Evolutionary conservation across 2,329 filamentous ascomycete species (phyloP).

Genomic region (Aurifilum marmelostoma): DNA sequence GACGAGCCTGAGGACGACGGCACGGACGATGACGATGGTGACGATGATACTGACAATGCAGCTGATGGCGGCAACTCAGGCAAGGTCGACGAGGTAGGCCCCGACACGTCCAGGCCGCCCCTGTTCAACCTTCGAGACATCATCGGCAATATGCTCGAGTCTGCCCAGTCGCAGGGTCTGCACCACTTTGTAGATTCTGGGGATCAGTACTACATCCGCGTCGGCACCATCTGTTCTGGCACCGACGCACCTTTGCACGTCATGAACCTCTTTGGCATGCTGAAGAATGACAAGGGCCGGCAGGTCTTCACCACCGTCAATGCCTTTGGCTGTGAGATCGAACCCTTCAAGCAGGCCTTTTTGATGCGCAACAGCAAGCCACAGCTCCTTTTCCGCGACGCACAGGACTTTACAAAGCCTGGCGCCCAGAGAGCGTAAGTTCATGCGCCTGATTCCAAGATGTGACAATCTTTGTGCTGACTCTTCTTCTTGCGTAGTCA

Average conservation of each 20-base stretch:
- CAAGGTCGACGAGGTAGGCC: conserved; percentile 11
- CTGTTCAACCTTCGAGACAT: conserved; percentile 17
- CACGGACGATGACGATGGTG: background rate
- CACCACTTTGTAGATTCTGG: conserved; percentile 1
- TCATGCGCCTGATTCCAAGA: background rate
- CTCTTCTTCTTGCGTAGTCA: conserved; percentile 2
- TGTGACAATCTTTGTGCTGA: conserved; percentile 21
- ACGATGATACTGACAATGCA: background rate
- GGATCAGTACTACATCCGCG: conserved; percentile 23
- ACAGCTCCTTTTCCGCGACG: conserved; percentile 59
- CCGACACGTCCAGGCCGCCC: conserved; percentile 13
- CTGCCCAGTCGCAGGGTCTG: conserved; percentile 8
- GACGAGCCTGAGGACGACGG: background rate
- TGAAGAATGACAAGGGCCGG: conserved; percentile 18
- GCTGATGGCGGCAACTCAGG: background rate
- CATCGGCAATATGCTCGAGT: background rate
- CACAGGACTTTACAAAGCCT: conserved; percentile 55
- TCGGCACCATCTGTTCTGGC: conserved; percentile 78
- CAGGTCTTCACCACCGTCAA: conserved; percentile 38
- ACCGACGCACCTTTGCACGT: conserved; percentile 76
- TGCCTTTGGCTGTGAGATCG: conserved; percentile 66
- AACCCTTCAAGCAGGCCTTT: conserved; percentile 65
- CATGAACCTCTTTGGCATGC: conserved; percentile 23
- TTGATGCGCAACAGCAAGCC: conserved; percentile 63
- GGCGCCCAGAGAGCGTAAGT: conserved; percentile 48